A percentile compares a stretch with the other conserved stretches of the same genome.
These are phyloP conservation scores for Sclerotinia glacialis DNA, from an alignment of 2,329 filamentous ascomycete genomes.

Conservation along the genomic window DNA sequence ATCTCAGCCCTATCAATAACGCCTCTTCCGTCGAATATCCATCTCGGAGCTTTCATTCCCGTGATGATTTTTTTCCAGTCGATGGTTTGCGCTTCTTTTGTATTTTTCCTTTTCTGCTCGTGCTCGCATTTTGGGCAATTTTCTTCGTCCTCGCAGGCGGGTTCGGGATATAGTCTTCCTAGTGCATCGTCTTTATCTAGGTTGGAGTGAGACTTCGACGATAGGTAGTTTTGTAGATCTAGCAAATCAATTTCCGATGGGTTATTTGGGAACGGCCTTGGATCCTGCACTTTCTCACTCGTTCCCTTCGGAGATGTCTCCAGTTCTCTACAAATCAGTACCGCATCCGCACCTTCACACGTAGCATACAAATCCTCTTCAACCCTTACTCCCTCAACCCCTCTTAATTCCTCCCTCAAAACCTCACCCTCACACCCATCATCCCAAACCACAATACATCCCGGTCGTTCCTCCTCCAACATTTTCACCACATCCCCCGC, in stretches of 20 bases:
- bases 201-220: not conserved
- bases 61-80: constrained; percentile 48
- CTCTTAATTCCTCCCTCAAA: constrained; percentile 43
- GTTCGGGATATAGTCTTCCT: constrained; percentile 29
- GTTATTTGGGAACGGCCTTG: constrained; percentile 29
- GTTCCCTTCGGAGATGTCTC: constrained; percentile 34
- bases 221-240: not conserved
- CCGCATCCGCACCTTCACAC: constrained; percentile 46
- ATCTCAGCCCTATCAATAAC: constrained; percentile 36
- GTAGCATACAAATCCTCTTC: constrained; percentile 46
- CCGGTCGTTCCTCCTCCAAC: constrained; percentile 61
- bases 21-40: constrained; percentile 49
- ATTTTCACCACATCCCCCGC: constrained; percentile 65
- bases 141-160: constrained; percentile 32
- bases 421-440: constrained; percentile 47
- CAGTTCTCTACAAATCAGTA: constrained; percentile 54
- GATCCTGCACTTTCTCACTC: constrained; percentile 23
- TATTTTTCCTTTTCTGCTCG: not conserved
- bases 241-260: constrained; percentile 5
- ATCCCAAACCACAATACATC: constrained; percentile 66
- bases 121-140: constrained; percentile 40
- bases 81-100: constrained; percentile 33
- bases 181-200: not conserved
- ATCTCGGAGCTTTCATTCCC: constrained; percentile 47
- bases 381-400: constrained; percentile 38